These are phyloP conservation scores for Nicotiana benthamiana DNA, from an alignment of 257 asterid species.

Conservation along the genomic window DNA sequence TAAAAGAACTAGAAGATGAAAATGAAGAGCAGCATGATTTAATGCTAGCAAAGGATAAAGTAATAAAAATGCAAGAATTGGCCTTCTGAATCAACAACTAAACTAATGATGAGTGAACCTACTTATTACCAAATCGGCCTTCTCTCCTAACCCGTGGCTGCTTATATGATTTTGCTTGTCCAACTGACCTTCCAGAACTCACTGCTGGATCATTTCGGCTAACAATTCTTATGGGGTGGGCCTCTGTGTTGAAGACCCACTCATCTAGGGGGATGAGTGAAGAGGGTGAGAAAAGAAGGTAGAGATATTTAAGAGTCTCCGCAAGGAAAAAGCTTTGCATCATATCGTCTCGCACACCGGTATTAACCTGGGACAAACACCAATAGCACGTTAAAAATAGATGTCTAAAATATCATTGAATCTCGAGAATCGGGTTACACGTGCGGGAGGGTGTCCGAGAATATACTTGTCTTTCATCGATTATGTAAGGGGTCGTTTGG, in stretches of 20 bases:
- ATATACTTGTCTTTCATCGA: too few species aligned
- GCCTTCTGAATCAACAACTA: not conserved
- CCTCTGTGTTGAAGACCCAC: slow-evolving; percentile 98
- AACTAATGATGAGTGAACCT: not conserved
- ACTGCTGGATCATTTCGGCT: slow-evolving; percentile 32
- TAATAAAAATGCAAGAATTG: too few species aligned
- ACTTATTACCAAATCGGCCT: slow-evolving; percentile 60
- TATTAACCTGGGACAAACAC: slow-evolving; percentile 55
- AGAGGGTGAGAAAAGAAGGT: slow-evolving; percentile 88
- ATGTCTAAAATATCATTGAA: not conserved
- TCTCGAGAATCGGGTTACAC: not conserved
- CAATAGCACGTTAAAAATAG: not conserved
- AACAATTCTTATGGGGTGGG: slow-evolving; percentile 77
- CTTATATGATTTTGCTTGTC: slow-evolving; percentile 20
- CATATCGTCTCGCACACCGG: slow-evolving; percentile 93
- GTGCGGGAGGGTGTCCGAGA: too few species aligned
- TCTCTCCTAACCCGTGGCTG: slow-evolving; percentile 76
- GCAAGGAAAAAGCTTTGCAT: slow-evolving; percentile 99
- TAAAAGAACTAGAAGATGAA: too few species aligned
- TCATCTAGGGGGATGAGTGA: slow-evolving; percentile 79
- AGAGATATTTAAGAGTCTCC: slow-evolving; percentile 87
- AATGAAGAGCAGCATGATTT: too few species aligned
- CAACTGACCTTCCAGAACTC: slow-evolving; percentile 23
- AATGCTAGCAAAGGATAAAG: too few species aligned
- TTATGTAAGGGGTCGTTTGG: too few species aligned